phyloP scores from a whole-genome alignment of 805 yeast genomes.

The Candida ulmi region DNA sequence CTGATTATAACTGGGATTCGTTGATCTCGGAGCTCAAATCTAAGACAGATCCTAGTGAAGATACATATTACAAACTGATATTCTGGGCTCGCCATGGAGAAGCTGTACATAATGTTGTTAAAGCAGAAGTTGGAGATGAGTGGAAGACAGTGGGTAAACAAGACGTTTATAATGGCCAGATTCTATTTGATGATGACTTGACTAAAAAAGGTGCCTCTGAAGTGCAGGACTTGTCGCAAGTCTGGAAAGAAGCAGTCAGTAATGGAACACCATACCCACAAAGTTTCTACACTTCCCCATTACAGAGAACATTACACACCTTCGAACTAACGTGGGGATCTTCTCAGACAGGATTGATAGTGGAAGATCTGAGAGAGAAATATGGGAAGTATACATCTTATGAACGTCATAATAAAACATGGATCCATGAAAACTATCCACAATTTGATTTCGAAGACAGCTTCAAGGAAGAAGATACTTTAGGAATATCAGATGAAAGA shows the following conservation, averaged over 20 bases:
- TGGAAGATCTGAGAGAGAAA: conserved; percentile 9
- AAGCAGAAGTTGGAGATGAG: conserved; percentile 4
- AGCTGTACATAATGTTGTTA: conserved; percentile 7
- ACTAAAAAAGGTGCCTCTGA: conserved; percentile 4
- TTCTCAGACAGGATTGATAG: not conserved
- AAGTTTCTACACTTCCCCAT: conserved; percentile 7
- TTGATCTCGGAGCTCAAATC: not conserved
- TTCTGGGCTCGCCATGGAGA: conserved; percentile 10
- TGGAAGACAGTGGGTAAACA: conserved; percentile 3
- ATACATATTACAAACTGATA: conserved; percentile 3
- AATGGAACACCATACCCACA: conserved; percentile 6
- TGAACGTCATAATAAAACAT: conserved; percentile 6
- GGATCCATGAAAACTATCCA: conserved; percentile 4
- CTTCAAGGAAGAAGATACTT: not conserved
- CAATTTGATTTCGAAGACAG: conserved; percentile 3
- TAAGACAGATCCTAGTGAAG: not conserved
- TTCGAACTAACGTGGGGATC: conserved; percentile 8
- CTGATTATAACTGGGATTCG: conserved; percentile 1
- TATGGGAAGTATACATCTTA: conserved; percentile 6
- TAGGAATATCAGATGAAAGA: not conserved
- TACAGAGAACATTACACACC: conserved; percentile 10
- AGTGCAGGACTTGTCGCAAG: not conserved
- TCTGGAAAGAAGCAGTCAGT: conserved; percentile 3
- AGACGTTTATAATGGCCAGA: conserved; percentile 2
- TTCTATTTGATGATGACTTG: conserved; percentile 6